Evolutionary conservation across 202 grass and related monocot species (phyloP).

Genomic region (Zoysia matrella): DNA sequence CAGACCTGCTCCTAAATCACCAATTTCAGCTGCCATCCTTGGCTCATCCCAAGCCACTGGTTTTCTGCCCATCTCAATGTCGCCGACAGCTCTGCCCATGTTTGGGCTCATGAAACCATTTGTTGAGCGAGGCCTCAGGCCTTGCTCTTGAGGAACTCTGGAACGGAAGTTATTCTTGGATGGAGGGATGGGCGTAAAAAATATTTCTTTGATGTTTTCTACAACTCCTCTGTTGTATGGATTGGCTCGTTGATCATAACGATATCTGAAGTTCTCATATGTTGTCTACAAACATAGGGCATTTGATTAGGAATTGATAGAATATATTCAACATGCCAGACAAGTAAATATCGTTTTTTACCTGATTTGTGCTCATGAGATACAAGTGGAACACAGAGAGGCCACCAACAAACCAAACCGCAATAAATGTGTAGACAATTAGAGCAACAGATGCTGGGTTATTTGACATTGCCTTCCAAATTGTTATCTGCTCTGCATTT

Average conservation of each 20-base stretch:
- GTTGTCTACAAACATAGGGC: constrained; percentile 55
- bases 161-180: constrained; percentile 69
- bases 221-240: constrained; percentile 65
- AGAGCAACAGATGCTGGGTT: constrained; percentile 68
- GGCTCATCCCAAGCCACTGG: constrained; percentile 71
- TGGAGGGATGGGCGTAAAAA: constrained; percentile 59
- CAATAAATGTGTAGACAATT: constrained; percentile 67
- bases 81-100: constrained; percentile 68
- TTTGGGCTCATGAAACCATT: constrained; percentile 78
- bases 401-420: constrained; percentile 80
- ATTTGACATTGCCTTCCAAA: constrained; percentile 74
- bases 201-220: constrained; percentile 73
- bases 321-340: constrained; percentile 7
- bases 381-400: constrained; percentile 25
- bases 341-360: constrained; percentile 21
- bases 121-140: constrained; percentile 49
- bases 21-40: constrained; percentile 64
- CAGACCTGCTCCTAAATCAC: constrained; percentile 65
- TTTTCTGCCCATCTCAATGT: constrained; percentile 80
- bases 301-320: constrained; percentile 20
- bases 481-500: constrained; percentile 61
- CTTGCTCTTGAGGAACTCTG: constrained; percentile 54
- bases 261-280: constrained; percentile 80
- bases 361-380: constrained; percentile 82
- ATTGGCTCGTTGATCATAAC: constrained; percentile 72